Base-by-base conservation (phyloP, 768 basidiomycete genomes). In the Wakefieldia striispora region DNA sequence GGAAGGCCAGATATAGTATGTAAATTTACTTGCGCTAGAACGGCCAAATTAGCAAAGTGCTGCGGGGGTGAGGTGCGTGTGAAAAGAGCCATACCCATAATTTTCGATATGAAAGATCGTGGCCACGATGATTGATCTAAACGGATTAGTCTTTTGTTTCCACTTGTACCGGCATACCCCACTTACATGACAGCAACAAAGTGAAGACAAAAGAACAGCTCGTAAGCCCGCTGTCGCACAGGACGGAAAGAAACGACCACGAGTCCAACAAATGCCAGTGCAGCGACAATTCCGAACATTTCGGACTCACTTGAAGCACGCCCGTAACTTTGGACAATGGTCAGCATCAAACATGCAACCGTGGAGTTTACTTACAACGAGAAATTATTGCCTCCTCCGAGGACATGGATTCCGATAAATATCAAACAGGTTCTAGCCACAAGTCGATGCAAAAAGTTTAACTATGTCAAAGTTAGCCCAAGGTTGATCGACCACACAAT, bases 201-300 rank as follows among this genome's bases (percentile, higher is more conserved):
- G 57, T 84, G 83, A 3, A 69, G 34, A 23, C 72, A 55, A 40
- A 78, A 64, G 66, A 84, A 84, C 11, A 76, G 23, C 55, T 83
- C 80, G 45, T 81, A 83, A 0, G 59, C 62, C 6, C 62, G 62
- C n/a, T 69, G 60, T 2, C 81, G 72, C n/a, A 83, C 51, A 0
- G 80, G 81, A 14, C 77, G 74, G 16, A 82, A 42, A 12, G 79
- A 75, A 17, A 78, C 49, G 20, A 81, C 27, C 40, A 61, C 68
- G 11, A 81, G 53, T 10, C 76, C 44, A 0, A 70, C 69, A 40
- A 81, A 70, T 0, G 73, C 54, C 9, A 63, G 60, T 3, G 66
- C 57, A 0, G 77, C 74, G 19, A 61, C 42, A n/a, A 73, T 45
- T 5, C 75, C 75, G 14, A 55, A 61, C 6, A 68, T n/a, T 48